Percentiles rank a stretch among this genome's conserved stretches.
Conservation (phyloP, 495 filamentous ascomycete species). For the Tuber aestivum region DNA sequence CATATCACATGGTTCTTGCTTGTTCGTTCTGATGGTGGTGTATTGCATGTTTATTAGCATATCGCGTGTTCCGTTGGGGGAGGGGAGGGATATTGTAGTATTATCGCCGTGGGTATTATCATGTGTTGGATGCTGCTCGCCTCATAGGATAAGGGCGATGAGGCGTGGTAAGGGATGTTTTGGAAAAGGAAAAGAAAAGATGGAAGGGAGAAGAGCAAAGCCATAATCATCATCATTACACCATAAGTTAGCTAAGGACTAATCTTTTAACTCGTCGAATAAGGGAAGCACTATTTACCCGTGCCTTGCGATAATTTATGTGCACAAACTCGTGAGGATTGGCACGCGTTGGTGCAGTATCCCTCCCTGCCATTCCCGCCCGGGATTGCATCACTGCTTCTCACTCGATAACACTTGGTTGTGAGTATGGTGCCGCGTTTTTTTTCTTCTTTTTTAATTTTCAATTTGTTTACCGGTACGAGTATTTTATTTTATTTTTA, state of each 20-base stretch:
- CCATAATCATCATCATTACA: background rate
- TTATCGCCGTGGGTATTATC: background rate
- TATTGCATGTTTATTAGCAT: slow-evolving; percentile 38
- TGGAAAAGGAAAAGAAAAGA: background rate
- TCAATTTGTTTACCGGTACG: background rate
- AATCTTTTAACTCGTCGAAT: background rate
- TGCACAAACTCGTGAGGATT: background rate
- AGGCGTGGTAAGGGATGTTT: background rate
- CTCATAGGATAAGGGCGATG: background rate
- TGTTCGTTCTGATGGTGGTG: slow-evolving; percentile 15
- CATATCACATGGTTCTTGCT: background rate
- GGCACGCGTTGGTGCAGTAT: background rate
- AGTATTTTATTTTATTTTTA: background rate
- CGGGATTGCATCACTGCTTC: background rate
- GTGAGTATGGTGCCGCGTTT: background rate
- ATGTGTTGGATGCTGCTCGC: background rate
- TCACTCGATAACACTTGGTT: background rate
- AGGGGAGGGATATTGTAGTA: background rate
- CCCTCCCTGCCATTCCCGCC: background rate
- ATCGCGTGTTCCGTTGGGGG: background rate
- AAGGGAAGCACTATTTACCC: background rate
- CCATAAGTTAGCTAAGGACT: background rate
- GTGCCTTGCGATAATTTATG: background rate
- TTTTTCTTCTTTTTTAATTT: background rate
- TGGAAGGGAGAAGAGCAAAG: background rate